These are phyloP conservation scores for Aristolochia californica DNA, from an alignment of 164 flowering plant species.

Conservation along the genomic window DNA sequence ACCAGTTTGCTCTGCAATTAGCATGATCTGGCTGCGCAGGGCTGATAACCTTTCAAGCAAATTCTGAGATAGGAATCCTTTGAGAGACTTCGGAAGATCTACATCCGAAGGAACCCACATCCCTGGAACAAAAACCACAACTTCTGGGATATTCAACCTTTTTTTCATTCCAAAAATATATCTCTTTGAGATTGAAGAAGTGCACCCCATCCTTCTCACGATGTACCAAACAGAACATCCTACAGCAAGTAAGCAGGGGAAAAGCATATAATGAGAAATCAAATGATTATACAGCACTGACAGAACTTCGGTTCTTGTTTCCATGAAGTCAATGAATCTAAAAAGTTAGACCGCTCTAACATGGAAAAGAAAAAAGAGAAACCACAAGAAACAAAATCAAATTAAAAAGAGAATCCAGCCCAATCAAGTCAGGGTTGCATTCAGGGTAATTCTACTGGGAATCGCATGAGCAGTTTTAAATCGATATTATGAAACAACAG, in stretches of 20 bases:
- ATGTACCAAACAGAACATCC: constrained; percentile 23
- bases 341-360: too few species aligned
- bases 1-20: constrained; percentile 68
- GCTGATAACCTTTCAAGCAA: constrained; percentile 36
- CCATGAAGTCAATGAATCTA: too few species aligned
- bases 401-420: too few species aligned
- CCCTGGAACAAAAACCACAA: constrained; percentile 56
- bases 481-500: too few species aligned
- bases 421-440: too few species aligned
- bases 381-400: too few species aligned
- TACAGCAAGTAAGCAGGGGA: constrained; percentile 8
- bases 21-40: constrained; percentile 54
- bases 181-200: constrained; percentile 37
- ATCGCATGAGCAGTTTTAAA: too few species aligned
- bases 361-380: too few species aligned
- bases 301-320: too few species aligned
- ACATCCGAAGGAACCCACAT: constrained; percentile 45
- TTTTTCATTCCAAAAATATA: constrained; percentile 23
- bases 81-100: constrained; percentile 45
- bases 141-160: constrained; percentile 47
- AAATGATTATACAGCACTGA: too few species aligned
- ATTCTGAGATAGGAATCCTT: constrained; percentile 47
- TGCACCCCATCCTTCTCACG: constrained; percentile 61
- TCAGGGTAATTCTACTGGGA: too few species aligned
- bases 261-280: not conserved